Percentiles rank a stretch among this genome's conserved stretches.
These are phyloP conservation scores for Populus simonii DNA, from an alignment of 345 rosid genomes.

Conservation along the genomic window DNA sequence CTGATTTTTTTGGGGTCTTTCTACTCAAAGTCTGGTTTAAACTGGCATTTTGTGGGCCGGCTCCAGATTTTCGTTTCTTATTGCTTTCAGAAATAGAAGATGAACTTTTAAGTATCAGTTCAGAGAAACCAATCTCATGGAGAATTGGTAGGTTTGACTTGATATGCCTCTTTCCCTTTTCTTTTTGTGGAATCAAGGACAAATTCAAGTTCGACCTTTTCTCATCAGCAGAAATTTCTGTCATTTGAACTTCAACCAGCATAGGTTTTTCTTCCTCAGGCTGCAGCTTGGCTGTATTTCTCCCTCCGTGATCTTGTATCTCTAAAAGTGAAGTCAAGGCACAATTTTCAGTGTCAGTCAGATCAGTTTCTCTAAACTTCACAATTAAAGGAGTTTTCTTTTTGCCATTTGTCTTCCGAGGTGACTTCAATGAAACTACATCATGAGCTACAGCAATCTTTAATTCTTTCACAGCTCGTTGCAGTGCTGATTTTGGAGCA, in stretches of 20 bases:
- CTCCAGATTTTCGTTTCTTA: conserved; percentile 20
- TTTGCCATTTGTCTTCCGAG: conserved; percentile 28
- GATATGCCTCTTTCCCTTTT: conserved; percentile 27
- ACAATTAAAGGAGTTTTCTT: conserved; percentile 19
- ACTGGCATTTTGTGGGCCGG: conserved; percentile 8
- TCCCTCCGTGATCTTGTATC: conserved; percentile 32
- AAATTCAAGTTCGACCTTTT: conserved; percentile 23
- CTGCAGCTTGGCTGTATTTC: conserved; percentile 19
- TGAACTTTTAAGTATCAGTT: conserved; percentile 13
- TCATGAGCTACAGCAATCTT: conserved; percentile 15
- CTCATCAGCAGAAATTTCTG: conserved; percentile 29
- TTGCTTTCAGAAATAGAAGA: conserved; percentile 26
- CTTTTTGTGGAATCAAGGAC: conserved; percentile 23
- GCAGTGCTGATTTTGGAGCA: conserved; percentile 14
- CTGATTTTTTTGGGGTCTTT: conserved; percentile 29
- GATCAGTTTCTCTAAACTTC: conserved; percentile 20
- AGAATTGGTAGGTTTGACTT: conserved; percentile 11
- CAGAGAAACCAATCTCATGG: conserved; percentile 23
- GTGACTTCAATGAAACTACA: conserved; percentile 14
- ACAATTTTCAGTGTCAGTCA: conserved; percentile 32
- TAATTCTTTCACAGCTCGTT: conserved; percentile 15
- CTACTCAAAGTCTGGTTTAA: conserved; percentile 21
- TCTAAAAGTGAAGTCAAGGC: conserved; percentile 37
- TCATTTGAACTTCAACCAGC: conserved; percentile 13
- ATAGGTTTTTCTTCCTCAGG: conserved; percentile 20